Base-by-base conservation (phyloP, 2,329 filamentous ascomycete genomes). In the Emmonsia crescens region DNA sequence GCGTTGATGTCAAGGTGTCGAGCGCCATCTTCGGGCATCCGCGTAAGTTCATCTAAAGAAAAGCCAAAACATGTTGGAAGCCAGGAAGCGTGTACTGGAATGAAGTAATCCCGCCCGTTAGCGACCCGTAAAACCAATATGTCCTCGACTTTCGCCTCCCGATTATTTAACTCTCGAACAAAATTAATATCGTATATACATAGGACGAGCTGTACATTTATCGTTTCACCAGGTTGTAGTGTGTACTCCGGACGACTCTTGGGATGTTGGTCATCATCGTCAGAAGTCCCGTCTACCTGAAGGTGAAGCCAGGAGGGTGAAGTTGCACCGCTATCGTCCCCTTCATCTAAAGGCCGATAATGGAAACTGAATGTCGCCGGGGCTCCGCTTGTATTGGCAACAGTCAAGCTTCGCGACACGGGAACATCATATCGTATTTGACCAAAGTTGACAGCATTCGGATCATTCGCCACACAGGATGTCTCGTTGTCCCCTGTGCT, bases 371-470 rank as follows among this genome's bases (percentile, higher is more conserved):
- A 88, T 0, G 80, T 89, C 0, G 94, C 92, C 2, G 86, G 75
- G 0, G 95, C 90, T 33, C 90, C 83, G 2, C 94, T 88, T 0
- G 94, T 99, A 68, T 99, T 99, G 31, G 94, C 94, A 61, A 99
- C 84, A 0, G 92, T 97, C 51, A 97, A 73, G 3, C 80, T 83
- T 4, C 87, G 82, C 9, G 79, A 81, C 66, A 88, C 84, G 8
- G 80, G 83, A 63, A 87, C 83, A 46, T 87, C 79, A 68, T 88
- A 95, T 2, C 82, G 79, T 1, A 96, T 78, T 3, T 86, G 78
- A 0, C 91, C 92, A 72, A 97, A 94, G 68, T 93, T 84, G 0
- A 97, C 83, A 1, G 84, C 84, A 58, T 68, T 86, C 78, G 66
- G 73, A 69, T 73, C 74, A 48, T 63, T 68, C 0, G 68, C 63